phyloP scores from a whole-genome alignment of 1,284 basidiomycete genomes.

The Pseudomicrostroma phylloplanum region DNA sequence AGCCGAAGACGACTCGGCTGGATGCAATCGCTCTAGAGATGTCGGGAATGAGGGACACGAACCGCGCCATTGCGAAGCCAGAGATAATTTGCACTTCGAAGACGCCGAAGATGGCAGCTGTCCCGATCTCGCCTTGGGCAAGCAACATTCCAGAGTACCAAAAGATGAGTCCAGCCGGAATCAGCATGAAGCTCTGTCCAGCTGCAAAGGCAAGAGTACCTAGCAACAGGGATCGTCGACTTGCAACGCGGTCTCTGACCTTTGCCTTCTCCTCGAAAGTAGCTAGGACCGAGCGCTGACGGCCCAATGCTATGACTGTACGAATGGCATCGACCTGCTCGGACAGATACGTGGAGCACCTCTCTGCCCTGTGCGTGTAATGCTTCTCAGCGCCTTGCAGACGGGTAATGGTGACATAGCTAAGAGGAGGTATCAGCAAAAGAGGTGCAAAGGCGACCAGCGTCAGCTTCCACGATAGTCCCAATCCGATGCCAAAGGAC shows the following conservation, averaged over 20 bases:
- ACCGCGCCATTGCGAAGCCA: slow-evolving; percentile 41
- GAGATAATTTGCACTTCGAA: slow-evolving; percentile 53
- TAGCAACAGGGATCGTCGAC: slow-evolving; percentile 26
- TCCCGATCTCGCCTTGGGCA: slow-evolving; percentile 30
- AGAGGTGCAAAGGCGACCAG: slow-evolving; percentile 50
- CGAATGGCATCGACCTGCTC: slow-evolving; percentile 53
- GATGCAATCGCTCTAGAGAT: slow-evolving; percentile 34
- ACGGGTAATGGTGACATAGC: slow-evolving; percentile 47
- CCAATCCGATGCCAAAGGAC: slow-evolving; percentile 50
- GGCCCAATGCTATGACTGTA: slow-evolving; percentile 52
- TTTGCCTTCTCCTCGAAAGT: slow-evolving; percentile 34
- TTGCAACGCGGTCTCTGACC: slow-evolving; percentile 5
- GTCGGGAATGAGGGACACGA: slow-evolving; percentile 42
- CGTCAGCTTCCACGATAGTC: slow-evolving; percentile 51
- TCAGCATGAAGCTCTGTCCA: slow-evolving; percentile 48
- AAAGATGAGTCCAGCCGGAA: slow-evolving; percentile 50
- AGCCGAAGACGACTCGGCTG: slow-evolving; percentile 29
- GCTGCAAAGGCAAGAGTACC: slow-evolving; percentile 49
- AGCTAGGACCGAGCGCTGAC: slow-evolving; percentile 48
- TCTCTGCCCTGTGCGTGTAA: slow-evolving; percentile 38
- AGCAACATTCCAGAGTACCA: slow-evolving; percentile 50
- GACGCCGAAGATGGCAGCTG: slow-evolving; percentile 32
- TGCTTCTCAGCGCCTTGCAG: slow-evolving; percentile 46
- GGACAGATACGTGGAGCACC: slow-evolving; percentile 48
- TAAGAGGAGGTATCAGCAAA: slow-evolving; percentile 34